Percentiles rank a stretch among this genome's conserved stretches.
Evolutionary conservation across 2,329 filamentous ascomycete genomes (phyloP).

Genomic region (Pseudogymnoascus sp.): DNA sequence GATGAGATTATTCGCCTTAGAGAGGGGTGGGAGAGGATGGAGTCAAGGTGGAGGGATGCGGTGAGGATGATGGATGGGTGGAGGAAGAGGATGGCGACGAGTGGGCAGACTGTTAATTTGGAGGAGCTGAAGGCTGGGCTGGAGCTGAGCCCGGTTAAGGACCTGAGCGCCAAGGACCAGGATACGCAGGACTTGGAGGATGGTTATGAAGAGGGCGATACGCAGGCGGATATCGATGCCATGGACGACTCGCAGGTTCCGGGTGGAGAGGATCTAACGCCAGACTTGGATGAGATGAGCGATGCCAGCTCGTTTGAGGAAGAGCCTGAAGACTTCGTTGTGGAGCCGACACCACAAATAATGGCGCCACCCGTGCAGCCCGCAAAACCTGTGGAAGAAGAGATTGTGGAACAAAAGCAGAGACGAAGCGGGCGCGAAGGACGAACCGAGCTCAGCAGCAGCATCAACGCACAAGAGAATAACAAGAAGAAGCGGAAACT

Average conservation of each 20-base stretch:
- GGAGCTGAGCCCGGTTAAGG: constrained; percentile 49
- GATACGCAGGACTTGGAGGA: constrained; percentile 25
- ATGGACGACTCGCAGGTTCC: constrained; percentile 23
- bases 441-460: background rate
- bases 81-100: constrained; percentile 69
- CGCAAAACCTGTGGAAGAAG: background rate
- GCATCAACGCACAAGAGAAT: constrained; percentile 20
- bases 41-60: constrained; percentile 80
- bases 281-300: constrained; percentile 19
- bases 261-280: constrained; percentile 12
- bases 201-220: constrained; percentile 26
- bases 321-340: constrained; percentile 29
- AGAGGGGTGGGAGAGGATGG: constrained; percentile 89
- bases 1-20: constrained; percentile 79
- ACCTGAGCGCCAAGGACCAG: constrained; percentile 42
- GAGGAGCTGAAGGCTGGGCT: constrained; percentile 61
- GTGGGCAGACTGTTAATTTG: constrained; percentile 60
- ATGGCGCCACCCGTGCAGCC: background rate
- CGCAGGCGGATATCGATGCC: constrained; percentile 28
- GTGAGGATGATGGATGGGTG: constrained; percentile 86
- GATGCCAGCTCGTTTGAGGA: constrained; percentile 40
- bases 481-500: constrained; percentile 13
- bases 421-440: background rate
- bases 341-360: background rate
- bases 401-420: constrained; percentile 16